Evolutionary conservation across 176 grass and related monocot genomes (phyloP).

Genomic region (Pontederia crassipes): DNA sequence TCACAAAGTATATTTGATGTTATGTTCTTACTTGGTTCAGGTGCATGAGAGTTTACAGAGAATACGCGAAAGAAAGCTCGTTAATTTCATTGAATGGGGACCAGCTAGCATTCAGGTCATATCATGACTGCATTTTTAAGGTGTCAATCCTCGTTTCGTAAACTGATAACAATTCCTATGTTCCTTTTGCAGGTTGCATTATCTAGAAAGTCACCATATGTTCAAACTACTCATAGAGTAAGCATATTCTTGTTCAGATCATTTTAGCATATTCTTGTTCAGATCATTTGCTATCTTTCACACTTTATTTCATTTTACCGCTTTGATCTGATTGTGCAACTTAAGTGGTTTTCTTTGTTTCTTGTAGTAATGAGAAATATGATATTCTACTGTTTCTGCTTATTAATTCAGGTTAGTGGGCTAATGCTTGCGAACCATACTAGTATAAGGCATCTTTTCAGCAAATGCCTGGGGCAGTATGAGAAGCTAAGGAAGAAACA

Average conservation of each 20-base stretch:
- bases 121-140: neutral
- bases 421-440: conserved; percentile 97
- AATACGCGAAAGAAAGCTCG: conserved; percentile 95
- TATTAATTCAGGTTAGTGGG: conserved; percentile 64
- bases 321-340: too few relatives aligned
- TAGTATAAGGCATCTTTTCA: conserved; percentile 86
- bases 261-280: conserved; percentile 12
- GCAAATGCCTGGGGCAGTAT: conserved; percentile 80
- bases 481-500: conserved; percentile 95
- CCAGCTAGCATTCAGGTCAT: conserved; percentile 94
- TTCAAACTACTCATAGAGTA: conserved; percentile 98
- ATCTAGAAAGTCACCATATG: conserved; percentile 98
- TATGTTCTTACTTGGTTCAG: conserved; percentile 18
- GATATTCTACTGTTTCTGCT: neutral
- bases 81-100: conserved; percentile 98
- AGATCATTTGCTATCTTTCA: conserved; percentile 5
- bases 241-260: conserved; percentile 19
- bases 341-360: too few relatives aligned
- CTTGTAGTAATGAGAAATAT: too few relatives aligned
- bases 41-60: conserved; percentile 98
- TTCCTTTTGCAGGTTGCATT: conserved; percentile 61
- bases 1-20: neutral
- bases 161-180: conserved; percentile 15
- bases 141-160: neutral
- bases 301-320: neutral